These are phyloP conservation scores for Colletotrichum godetiae DNA, from an alignment of 2,329 filamentous ascomycete genomes.

Conservation along the genomic window DNA sequence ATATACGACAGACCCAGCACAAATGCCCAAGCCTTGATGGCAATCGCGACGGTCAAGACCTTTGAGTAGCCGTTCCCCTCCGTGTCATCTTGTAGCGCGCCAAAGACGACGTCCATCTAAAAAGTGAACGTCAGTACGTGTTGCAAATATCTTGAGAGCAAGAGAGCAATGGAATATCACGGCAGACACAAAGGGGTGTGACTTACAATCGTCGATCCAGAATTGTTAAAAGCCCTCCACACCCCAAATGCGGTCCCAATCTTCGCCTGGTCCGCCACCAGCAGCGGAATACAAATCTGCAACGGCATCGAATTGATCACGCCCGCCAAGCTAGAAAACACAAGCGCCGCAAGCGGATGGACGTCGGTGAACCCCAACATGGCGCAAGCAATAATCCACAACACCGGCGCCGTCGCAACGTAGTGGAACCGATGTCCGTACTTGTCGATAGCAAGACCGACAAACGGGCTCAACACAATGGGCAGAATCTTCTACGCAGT, in stretches of 20 bases:
- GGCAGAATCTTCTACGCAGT: slow-evolving; percentile 38
- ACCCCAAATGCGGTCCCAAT: slow-evolving; percentile 40
- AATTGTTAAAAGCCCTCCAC: slow-evolving; percentile 40
- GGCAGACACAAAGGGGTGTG: neutral
- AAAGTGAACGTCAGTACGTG: neutral
- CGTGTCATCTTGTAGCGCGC: slow-evolving; percentile 39
- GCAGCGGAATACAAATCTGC: slow-evolving; percentile 39
- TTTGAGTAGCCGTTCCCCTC: slow-evolving; percentile 36
- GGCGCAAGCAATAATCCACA: slow-evolving; percentile 38
- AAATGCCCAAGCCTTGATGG: slow-evolving; percentile 39
- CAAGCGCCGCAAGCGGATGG: slow-evolving; percentile 38
- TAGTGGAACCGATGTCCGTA: slow-evolving; percentile 41
- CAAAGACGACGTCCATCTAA: slow-evolving; percentile 41
- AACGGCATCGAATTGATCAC: slow-evolving; percentile 40
- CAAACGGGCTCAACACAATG: slow-evolving; percentile 37
- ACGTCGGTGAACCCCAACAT: slow-evolving; percentile 39
- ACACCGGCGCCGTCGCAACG: slow-evolving; percentile 38
- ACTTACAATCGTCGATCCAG: slow-evolving; percentile 39
- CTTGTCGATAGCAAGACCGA: slow-evolving; percentile 38
- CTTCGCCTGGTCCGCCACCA: slow-evolving; percentile 40
- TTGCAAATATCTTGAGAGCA: neutral
- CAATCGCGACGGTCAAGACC: slow-evolving; percentile 35
- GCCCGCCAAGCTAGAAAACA: slow-evolving; percentile 37
- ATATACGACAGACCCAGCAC: slow-evolving; percentile 37
- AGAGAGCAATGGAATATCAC: neutral